phyloP scores from a whole-genome alignment of 129 eudicot genomes.

The Calendula officinalis region DNA sequence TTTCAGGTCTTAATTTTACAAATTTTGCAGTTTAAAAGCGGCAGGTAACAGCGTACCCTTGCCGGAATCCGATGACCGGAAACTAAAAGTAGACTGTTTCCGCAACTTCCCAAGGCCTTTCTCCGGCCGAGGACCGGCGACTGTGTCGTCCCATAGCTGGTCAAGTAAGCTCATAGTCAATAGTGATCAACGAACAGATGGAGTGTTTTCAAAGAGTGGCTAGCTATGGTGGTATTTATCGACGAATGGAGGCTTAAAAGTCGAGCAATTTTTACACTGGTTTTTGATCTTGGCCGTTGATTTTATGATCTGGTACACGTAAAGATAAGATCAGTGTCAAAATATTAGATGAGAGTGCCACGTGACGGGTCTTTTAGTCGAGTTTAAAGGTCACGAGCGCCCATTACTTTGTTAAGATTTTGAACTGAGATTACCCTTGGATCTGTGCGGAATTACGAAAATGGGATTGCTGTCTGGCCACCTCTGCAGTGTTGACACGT shows the following conservation, averaged over 20 bases:
- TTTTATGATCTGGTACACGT: constrained; percentile 34
- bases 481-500: constrained; percentile 30
- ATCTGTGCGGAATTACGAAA: constrained; percentile 14
- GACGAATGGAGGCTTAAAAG: constrained; percentile 26
- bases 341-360: constrained; percentile 34
- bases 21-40: constrained; percentile 16
- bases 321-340: constrained; percentile 57
- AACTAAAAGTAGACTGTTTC: constrained; percentile 57
- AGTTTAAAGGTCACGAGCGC: constrained; percentile 27
- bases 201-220: neutral
- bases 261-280: constrained; percentile 20
- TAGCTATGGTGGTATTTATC: constrained; percentile 40
- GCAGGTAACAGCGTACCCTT: constrained; percentile 69
- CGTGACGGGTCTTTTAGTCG: constrained; percentile 30
- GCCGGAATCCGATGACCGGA: constrained; percentile 59
- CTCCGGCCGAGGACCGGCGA: constrained; percentile 96
- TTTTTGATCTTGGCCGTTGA: constrained; percentile 45
- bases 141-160: constrained; percentile 94
- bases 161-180: constrained; percentile 72
- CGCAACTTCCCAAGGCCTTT: constrained; percentile 89
- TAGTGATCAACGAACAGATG: neutral
- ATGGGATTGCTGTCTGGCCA: constrained; percentile 10
- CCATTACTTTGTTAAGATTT: constrained; percentile 3
- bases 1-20: neutral
- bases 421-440: neutral